These are phyloP conservation scores for Spirogloea muscicola DNA, from an alignment of 139 green algal genomes.

Conservation along the genomic window DNA sequence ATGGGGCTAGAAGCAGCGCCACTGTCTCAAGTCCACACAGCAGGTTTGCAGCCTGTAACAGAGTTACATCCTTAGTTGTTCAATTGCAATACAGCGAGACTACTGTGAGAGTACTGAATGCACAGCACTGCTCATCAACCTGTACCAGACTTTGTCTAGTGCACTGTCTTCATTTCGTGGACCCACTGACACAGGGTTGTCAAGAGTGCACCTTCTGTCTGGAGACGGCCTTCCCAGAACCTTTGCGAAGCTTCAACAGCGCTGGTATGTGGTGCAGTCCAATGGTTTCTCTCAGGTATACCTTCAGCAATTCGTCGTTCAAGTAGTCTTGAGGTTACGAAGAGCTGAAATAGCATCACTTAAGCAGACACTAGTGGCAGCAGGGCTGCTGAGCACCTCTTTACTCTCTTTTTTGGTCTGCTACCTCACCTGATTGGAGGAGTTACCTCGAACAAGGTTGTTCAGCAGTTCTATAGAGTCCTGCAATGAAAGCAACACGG, in stretches of 20 bases:
- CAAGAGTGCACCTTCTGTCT: conserved; percentile 50
- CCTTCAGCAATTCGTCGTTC: too few species aligned
- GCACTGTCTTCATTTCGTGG: background rate
- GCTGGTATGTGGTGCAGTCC: conserved; percentile 21
- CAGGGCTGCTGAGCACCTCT: too few species aligned
- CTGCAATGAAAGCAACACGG: too few species aligned
- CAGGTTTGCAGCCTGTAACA: conserved; percentile 44
- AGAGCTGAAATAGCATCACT: too few species aligned
- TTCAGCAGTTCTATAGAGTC: conserved; percentile 84
- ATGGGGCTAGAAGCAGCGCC: conserved; percentile 54
- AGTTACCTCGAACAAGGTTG: conserved; percentile 74
- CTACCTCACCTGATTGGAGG: conserved; percentile 70
- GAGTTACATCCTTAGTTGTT: too few species aligned
- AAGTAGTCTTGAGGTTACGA: too few species aligned
- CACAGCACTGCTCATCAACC: too few species aligned
- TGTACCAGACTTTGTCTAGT: too few species aligned
- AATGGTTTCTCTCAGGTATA: conserved; percentile 34
- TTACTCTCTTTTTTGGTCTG: too few species aligned
- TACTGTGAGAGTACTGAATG: too few species aligned
- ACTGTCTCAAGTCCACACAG: conserved; percentile 62
- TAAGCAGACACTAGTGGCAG: too few species aligned
- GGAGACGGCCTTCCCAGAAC: conserved; percentile 22
- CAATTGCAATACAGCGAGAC: too few species aligned
- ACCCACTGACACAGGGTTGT: background rate
- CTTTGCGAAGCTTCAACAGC: conserved; percentile 32